Conservation (phyloP, 805 yeast genomes). For the Maudiozyma pseudohumilis region DNA sequence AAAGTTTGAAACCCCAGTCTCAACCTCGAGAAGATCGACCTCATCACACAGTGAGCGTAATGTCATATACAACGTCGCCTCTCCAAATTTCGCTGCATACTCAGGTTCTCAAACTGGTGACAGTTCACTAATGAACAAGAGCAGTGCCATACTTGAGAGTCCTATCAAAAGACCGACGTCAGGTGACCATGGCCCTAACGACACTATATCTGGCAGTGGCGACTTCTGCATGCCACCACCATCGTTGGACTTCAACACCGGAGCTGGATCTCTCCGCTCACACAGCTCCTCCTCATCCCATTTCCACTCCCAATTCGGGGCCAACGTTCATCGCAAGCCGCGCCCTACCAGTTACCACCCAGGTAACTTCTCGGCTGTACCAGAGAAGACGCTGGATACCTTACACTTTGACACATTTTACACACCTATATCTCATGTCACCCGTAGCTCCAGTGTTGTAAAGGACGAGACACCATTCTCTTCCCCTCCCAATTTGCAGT, state of each 20-base stretch:
- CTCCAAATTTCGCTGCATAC: not conserved
- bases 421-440: not conserved
- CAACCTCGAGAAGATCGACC: slow-evolving; percentile 1
- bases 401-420: not conserved
- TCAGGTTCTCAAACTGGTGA: slow-evolving; percentile 20
- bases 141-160: slow-evolving; percentile 21
- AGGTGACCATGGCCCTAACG: no score
- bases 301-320: slow-evolving; percentile 4
- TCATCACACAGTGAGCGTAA: slow-evolving; percentile 1
- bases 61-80: not conserved
- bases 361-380: slow-evolving; percentile 7
- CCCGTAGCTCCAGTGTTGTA: not conserved
- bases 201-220: not conserved
- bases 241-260: not conserved
- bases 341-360: slow-evolving; percentile 85
- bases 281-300: not conserved
- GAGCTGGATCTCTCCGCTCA: not conserved
- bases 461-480: slow-evolving; percentile 12
- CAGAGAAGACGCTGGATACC: slow-evolving; percentile 1
- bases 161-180: slow-evolving; percentile 8
- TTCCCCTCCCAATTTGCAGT: slow-evolving; percentile 11
- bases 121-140: slow-evolving; percentile 16
- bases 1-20: not conserved
- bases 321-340: slow-evolving; percentile 45
- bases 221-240: not conserved